Evolutionary conservation across 1,139 yeast species (phyloP), one percentile per base, ranked within the genome.

Genomic region (Yamadazyma trypodendri): DNA sequence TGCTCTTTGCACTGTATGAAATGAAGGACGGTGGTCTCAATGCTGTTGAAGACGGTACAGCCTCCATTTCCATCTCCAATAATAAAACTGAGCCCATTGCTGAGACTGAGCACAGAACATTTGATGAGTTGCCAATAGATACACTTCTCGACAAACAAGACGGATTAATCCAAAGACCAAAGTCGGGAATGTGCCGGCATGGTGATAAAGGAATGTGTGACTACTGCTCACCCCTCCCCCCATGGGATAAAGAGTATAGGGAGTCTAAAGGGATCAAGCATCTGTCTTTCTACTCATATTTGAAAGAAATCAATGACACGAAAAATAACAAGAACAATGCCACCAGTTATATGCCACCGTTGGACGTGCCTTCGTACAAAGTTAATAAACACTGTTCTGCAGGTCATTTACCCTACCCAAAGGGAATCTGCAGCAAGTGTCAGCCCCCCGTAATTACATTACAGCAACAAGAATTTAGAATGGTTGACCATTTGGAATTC

Each of bases 401-500:
- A 31, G 96, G 96, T 0, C 98, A 92, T 60, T 79, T 83, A 33
- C 92, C 96, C 6, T 90, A 95, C 84, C 97, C 98, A 1, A 75
- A 70, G 38, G 97, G 97, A 0, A 89, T 92, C 47, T 92, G 98
- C 56, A 84, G 96, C n/a, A 88, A 89, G 59, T 92, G 98, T 60
- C 97, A 90, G 60, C 97, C 98, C 0, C 81, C 96, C 1, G 95
- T 96, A 0, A 88, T 94, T 41, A 89, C 97, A 0, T 69, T 94
- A 45, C 95, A 85, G 57, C 90, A 83, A 57, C 98, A 94, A 59
- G 72, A 75, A 34, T 94, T 86, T 59, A 76, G 99, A 54, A 87
- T 92, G 96, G 96, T 94, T 15, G 99, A 94, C 60, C 97, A 94
- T 64, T 94, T 92, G 22, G 97, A 92, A 59, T 86, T 90, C 60